Conservation (phyloP, 305 asterid genomes). For the Solanum hybrid region DNA sequence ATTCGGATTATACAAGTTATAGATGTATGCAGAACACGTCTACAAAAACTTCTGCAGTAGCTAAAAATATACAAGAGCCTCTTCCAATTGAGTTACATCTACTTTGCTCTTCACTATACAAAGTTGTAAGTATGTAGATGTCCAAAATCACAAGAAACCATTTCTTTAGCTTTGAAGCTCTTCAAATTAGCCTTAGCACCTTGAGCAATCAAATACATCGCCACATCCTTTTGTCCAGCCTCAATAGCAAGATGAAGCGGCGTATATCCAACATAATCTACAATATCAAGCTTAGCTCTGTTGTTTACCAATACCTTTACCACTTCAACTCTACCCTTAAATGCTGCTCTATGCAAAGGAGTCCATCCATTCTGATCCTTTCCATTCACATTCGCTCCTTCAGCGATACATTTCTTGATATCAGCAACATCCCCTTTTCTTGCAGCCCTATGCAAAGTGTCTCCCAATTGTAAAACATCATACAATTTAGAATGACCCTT, state of each 20-base stretch:
- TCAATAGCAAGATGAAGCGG: conserved; percentile 61
- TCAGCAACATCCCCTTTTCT: conserved; percentile 30
- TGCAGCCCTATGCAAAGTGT: conserved; percentile 48
- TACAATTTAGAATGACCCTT: conserved; percentile 30
- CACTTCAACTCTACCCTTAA: conserved; percentile 54
- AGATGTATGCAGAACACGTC: background rate
- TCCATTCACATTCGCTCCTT: conserved; percentile 50
- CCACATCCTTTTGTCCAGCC: conserved; percentile 51
- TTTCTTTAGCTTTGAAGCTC: conserved; percentile 35
- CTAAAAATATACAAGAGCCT: background rate
- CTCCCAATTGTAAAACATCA: conserved; percentile 35
- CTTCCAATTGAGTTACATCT: background rate
- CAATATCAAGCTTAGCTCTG: conserved; percentile 52
- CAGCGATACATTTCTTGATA: conserved; percentile 37
- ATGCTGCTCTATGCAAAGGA: conserved; percentile 66
- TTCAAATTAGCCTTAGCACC: conserved; percentile 63
- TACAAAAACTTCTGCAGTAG: background rate
- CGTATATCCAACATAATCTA: conserved; percentile 46
- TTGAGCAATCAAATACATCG: conserved; percentile 42
- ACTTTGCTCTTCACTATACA: background rate
- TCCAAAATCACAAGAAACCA: conserved; percentile 20
- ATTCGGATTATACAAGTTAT: background rate
- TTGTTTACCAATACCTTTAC: conserved; percentile 40
- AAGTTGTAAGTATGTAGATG: conserved; percentile 1
- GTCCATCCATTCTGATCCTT: conserved; percentile 77